Evolutionary conservation across 257 asterid species (phyloP).

Genomic region (Nicotiana benthamiana): DNA sequence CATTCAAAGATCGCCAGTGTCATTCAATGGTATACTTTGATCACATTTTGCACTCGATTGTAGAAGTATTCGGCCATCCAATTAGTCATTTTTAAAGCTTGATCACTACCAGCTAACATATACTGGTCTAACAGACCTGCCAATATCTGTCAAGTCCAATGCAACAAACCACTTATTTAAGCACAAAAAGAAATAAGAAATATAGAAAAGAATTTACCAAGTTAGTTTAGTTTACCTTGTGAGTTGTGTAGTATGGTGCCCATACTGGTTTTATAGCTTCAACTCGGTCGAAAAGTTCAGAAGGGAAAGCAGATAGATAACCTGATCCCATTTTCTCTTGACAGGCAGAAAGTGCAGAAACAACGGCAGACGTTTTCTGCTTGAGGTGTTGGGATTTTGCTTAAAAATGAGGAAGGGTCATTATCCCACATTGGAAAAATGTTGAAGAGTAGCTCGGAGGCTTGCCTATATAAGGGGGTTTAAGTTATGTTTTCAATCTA

Average conservation of each 20-base stretch:
- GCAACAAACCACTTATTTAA: background rate
- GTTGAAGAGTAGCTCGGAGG: too few relatives aligned
- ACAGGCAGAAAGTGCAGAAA: conserved; percentile 47
- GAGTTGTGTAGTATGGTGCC: conserved; percentile 97
- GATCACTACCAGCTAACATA: conserved; percentile 42
- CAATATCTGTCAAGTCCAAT: conserved; percentile 38
- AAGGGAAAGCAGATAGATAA: conserved; percentile 83
- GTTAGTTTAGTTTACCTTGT: conserved; percentile 42
- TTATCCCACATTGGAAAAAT: too few relatives aligned
- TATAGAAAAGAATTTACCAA: background rate
- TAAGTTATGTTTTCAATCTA: too few relatives aligned
- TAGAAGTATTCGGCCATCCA: conserved; percentile 86
- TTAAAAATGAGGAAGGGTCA: too few relatives aligned
- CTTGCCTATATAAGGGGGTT: too few relatives aligned
- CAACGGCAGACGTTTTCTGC: conserved; percentile 46
- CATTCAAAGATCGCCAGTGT: conserved; percentile 70
- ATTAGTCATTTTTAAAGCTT: conserved; percentile 46
- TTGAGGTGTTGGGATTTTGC: too few relatives aligned
- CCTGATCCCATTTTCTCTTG: conserved; percentile 70
- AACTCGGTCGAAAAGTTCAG: conserved; percentile 55
- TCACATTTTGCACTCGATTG: conserved; percentile 68
- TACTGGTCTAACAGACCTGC: conserved; percentile 91
- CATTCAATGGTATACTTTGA: conserved; percentile 48
- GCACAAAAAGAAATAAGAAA: background rate
- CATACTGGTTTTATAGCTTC: conserved; percentile 67